Percentiles rank a stretch among this genome's conserved stretches.
These are phyloP conservation scores for Vararia minispora DNA, from an alignment of 768 basidiomycete genomes.

Conservation along the genomic window DNA sequence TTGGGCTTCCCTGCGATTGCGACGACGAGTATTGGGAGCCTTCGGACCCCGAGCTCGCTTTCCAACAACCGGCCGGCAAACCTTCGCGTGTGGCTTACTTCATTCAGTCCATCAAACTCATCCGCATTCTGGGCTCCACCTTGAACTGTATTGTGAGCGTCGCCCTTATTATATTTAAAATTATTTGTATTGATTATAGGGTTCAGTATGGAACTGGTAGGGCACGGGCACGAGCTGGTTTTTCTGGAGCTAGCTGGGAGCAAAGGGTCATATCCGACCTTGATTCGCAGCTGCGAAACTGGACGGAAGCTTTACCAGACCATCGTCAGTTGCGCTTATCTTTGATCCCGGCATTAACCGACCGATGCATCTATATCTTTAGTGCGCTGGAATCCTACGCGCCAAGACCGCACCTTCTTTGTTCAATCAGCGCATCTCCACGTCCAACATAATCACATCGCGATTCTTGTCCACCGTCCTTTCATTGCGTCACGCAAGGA, in stretches of 20 bases:
- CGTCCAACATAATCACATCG: slow-evolving; percentile 28
- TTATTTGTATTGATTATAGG: too few species aligned
- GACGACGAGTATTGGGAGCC: slow-evolving; percentile 14
- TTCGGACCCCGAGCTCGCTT: slow-evolving; percentile 20
- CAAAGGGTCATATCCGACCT: slow-evolving; percentile 11
- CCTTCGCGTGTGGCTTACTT: slow-evolving; percentile 46
- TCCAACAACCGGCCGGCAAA: slow-evolving; percentile 52
- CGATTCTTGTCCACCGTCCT: slow-evolving; percentile 39
- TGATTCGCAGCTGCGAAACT: slow-evolving; percentile 14
- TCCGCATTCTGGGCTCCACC: slow-evolving; percentile 50
- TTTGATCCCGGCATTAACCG: neutral
- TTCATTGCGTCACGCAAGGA: slow-evolving; percentile 31
- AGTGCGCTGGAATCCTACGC: slow-evolving; percentile 34
- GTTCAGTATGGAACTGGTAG: slow-evolving; percentile 14
- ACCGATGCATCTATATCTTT: neutral
- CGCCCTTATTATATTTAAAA: neutral
- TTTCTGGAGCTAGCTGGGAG: slow-evolving; percentile 13
- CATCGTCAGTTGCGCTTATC: slow-evolving; percentile 20
- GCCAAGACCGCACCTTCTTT: slow-evolving; percentile 25
- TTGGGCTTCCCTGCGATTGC: slow-evolving; percentile 10
- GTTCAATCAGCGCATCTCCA: slow-evolving; percentile 29
- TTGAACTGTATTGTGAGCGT: slow-evolving; percentile 45
- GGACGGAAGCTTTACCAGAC: slow-evolving; percentile 30
- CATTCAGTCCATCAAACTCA: slow-evolving; percentile 42
- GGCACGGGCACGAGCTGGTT: slow-evolving; percentile 1